Percentiles rank a stretch among this genome's conserved stretches.
phyloP scores from a whole-genome alignment of 805 yeast genomes.

The Torulaspora indica region DNA sequence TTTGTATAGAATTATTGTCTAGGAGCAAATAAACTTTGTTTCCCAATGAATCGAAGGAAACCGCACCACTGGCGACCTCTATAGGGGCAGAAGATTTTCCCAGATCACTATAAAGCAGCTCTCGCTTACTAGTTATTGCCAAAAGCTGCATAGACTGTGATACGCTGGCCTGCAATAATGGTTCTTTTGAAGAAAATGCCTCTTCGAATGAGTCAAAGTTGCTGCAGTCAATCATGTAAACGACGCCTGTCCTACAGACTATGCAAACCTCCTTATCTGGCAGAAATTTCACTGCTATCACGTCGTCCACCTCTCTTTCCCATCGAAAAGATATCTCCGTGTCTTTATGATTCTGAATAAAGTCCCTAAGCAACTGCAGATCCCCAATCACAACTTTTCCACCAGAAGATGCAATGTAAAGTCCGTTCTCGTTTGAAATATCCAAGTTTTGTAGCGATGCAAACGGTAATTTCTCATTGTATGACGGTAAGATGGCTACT shows the following conservation, averaged over 20 bases:
- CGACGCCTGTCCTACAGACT: conserved; percentile 23
- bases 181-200: conserved; percentile 1
- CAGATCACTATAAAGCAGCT: conserved; percentile 8
- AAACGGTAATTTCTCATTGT: conserved; percentile 37
- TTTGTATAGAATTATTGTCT: conserved; percentile 8
- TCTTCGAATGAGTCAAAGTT: conserved; percentile 4
- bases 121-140: conserved; percentile 7
- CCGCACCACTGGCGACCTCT: conserved; percentile 7
- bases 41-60: conserved; percentile 17
- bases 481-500: conserved; percentile 35
- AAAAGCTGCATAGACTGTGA: conserved; percentile 1
- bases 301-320: conserved; percentile 21
- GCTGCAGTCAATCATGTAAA: conserved; percentile 18
- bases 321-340: conserved; percentile 11
- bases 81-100: not conserved
- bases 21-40: conserved; percentile 6
- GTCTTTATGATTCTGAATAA: conserved; percentile 21
- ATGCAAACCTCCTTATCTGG: conserved; percentile 33
- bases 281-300: conserved; percentile 35
- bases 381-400: conserved; percentile 36
- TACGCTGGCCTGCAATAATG: conserved; percentile 4
- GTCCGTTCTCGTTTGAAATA: conserved; percentile 33
- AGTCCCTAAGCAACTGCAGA: conserved; percentile 34
- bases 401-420: conserved; percentile 41
- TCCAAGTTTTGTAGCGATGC: conserved; percentile 37